Evolutionary conservation across 768 basidiomycete genomes (phyloP), one percentile per base, ranked within the genome.

Genomic region (Xanthoconium purpureum): DNA sequence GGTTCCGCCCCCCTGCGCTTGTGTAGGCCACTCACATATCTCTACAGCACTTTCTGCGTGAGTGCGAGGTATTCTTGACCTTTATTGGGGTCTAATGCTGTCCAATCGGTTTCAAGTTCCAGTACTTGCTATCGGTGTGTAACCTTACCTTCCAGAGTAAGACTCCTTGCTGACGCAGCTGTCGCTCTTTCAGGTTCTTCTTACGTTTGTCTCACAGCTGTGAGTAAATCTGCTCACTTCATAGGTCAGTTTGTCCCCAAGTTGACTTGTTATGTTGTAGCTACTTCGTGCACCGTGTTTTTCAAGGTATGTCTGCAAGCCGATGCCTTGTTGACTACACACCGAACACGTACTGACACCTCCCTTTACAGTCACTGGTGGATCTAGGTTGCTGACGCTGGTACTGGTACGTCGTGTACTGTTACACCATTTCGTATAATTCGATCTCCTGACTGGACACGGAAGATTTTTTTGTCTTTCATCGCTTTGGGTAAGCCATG

Each of bases 11-110:
- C 18, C 10, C 17, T 1, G 15, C 10, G 5, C 15, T 6, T 2
- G 12, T 24, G 9, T 12, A 36, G 18, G 18, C 35, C 35, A 29
- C 50, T 63, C 42, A 67, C 46, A 3, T 33, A 24, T 50, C 40
- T 38, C 12, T 44, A 6, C 11, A 71, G 70, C 30, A 54, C 67
- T 28, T 71, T 71, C 44, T 73, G 71, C 38, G 70, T 71, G 52
- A 66, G 70, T 68, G 3, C 35, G 11, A n/a, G 12, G 9, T 3
- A n/a, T 37, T 45, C 36, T 40, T 28, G 50, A n/a, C 24, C 36
- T 35, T 9, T 2, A 3, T 13, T 11, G 28, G 15, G 12, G 28
- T 29, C 37, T 61, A 33, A 55, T 57, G 48, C 11, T 36, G 7
- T 30, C 18, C n/a, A n/a, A 44, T 48, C 14, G 14, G 12, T 24